A percentile compares a stretch with the other conserved stretches of the same genome.
These are phyloP conservation scores for Pouteria campechiana DNA, from an alignment of 179 eudicot genomes.

Conservation along the genomic window DNA sequence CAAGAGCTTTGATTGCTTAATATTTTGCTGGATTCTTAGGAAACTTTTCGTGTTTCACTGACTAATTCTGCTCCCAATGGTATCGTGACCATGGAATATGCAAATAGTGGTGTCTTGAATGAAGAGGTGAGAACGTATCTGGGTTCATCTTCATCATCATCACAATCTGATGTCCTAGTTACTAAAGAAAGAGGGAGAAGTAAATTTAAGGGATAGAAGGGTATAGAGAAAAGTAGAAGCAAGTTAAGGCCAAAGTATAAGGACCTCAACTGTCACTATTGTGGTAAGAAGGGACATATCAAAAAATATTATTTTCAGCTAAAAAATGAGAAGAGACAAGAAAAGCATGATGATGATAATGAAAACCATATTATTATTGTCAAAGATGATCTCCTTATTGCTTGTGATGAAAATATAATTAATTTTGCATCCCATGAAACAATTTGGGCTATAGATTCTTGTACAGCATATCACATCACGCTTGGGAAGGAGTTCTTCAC, in stretches of 20 bases:
- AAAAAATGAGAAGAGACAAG: background rate
- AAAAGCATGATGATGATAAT: background rate
- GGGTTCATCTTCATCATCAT: background rate
- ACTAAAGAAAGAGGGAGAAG: background rate
- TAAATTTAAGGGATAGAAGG: background rate
- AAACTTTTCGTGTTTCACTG: slow-evolving; percentile 8
- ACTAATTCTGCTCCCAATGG: slow-evolving; percentile 11
- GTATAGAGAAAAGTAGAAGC: background rate
- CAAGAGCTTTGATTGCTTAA: background rate
- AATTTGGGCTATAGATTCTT: slow-evolving; percentile 1
- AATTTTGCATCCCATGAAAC: background rate
- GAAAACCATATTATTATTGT: no score
- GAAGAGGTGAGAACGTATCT: slow-evolving; percentile 6
- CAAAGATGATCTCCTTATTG: background rate
- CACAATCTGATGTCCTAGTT: background rate
- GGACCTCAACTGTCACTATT: background rate
- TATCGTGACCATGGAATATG: slow-evolving; percentile 2
- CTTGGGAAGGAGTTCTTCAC: slow-evolving; percentile 1
- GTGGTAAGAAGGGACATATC: background rate
- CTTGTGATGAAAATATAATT: background rate
- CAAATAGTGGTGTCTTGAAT: slow-evolving; percentile 5
- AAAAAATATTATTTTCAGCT: background rate
- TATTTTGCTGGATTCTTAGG: slow-evolving; percentile 6
- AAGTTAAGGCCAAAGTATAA: background rate
- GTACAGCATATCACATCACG: slow-evolving; percentile 1